These are phyloP conservation scores for Suhomyces bokatorum DNA, from an alignment of 1,139 yeast genomes.

Conservation along the genomic window DNA sequence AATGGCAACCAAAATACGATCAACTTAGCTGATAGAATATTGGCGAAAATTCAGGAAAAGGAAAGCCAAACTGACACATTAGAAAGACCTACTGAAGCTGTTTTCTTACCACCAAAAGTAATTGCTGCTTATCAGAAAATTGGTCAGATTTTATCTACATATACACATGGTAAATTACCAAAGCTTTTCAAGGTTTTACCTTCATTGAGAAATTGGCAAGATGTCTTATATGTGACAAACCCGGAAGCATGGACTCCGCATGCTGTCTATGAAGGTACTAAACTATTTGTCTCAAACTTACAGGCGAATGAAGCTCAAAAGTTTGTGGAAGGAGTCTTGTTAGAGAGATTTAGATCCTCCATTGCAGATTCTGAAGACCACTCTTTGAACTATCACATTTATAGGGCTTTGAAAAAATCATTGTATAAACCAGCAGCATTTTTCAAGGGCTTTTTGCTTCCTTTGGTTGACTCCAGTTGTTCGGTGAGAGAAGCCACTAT, in stretches of 20 bases:
- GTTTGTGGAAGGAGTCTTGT: conserved; percentile 71
- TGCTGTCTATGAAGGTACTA: conserved; percentile 92
- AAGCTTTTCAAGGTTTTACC: conserved; percentile 94
- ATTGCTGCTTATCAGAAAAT: conserved; percentile 92
- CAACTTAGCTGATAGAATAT: conserved; percentile 86
- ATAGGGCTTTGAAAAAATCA: conserved; percentile 87
- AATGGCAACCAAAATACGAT: conserved; percentile 46
- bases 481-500: conserved; percentile 92
- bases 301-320: conserved; percentile 86
- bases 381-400: conserved; percentile 82
- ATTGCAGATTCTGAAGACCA: conserved; percentile 75
- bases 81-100: conserved; percentile 48
- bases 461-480: conserved; percentile 81
- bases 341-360: conserved; percentile 81
- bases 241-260: conserved; percentile 97
- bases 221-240: conserved; percentile 85
- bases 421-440: conserved; percentile 97
- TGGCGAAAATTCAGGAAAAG: conserved; percentile 83
- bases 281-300: conserved; percentile 86
- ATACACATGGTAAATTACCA: conserved; percentile 94
- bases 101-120: conserved; percentile 90
- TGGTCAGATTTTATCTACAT: conserved; percentile 83
- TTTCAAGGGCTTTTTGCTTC: conserved; percentile 92
- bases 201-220: conserved; percentile 91
- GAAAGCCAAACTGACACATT: conserved; percentile 47